phyloP scores from a whole-genome alignment of 1,139 yeast species.

The Yamadazyma oceani region DNA sequence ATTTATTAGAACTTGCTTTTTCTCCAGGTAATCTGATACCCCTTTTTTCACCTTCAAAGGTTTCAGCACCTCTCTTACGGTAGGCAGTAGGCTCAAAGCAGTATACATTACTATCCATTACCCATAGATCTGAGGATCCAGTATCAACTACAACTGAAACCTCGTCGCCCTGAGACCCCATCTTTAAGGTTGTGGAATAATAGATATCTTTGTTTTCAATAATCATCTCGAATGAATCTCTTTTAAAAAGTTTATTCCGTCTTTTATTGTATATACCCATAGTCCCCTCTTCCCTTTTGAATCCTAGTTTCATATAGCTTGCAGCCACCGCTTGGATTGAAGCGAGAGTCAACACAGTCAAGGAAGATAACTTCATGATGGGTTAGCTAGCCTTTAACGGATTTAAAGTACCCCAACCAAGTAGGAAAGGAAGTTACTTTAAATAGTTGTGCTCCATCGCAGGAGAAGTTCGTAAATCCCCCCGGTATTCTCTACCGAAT shows the following conservation, averaged over 20 bases:
- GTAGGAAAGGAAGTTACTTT: no score
- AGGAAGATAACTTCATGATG: neutral
- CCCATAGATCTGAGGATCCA: constrained; percentile 35
- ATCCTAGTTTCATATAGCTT: neutral
- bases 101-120: constrained; percentile 6
- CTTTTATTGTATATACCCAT: constrained; percentile 1
- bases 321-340: neutral
- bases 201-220: neutral
- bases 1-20: neutral
- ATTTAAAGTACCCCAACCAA: no score
- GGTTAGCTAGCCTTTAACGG: neutral
- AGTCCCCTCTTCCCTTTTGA: neutral
- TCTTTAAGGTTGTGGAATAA: neutral
- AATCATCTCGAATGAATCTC: constrained; percentile 1
- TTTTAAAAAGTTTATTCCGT: neutral
- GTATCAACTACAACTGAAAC: constrained; percentile 26
- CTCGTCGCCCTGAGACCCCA: constrained; percentile 22
- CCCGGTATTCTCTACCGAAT: no score
- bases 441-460: no score
- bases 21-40: neutral
- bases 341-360: neutral
- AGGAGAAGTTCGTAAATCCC: no score
- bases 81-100: neutral
- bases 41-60: neutral
- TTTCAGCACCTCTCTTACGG: neutral